Evolutionary conservation across 23 red algal species (phyloP), one percentile per base, ranked within the genome.

Genomic region (Chondrus crispus): DNA sequence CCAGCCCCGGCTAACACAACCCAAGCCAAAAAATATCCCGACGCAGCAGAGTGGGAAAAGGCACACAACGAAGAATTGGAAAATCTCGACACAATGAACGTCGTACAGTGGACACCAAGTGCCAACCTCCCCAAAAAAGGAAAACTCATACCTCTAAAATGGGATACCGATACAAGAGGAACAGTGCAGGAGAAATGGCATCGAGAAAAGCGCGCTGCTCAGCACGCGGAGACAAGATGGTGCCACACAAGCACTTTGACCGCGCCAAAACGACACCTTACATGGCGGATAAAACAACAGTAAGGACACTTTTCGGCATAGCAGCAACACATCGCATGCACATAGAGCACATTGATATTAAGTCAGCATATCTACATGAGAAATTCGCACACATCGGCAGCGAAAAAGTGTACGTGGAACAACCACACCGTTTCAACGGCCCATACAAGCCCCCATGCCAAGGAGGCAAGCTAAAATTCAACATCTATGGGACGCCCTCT

Each of bases 301-400:
- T 87, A 2, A 3, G 60, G 13, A n/a, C 55, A 9, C 6, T 87
- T 2, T 19, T 80, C 30, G 39, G 19, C 14, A 10, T 80, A 14
- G 41, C 74, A 18, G 74, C 74, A 16, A 12, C 11, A 46, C 33
- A 80, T 33, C 12, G 41, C 33, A 13, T 80, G 38, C 13, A 80
- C 14, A 13, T 52, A 18, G 33, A 51, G 38, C 74, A 80, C 55
- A 44, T 87, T n/a, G 83, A 87, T 52, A 57, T 87, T 10, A 87
- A 52, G 3, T 62, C 83, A 4, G 60, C 62, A 46, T 87, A 72
- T 32, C 45, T 52, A 2, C 6, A 87, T 42, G 83, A 69, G 60
- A 6, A 16, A 11, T 83, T 26, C 62, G 12, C 30, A 69, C 49
- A 26, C 83, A n/a, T n/a, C n/a, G n/a, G n/a, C n/a, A n/a, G n/a